These are phyloP conservation scores for Cyberlindnera maclurae DNA, from an alignment of 805 yeast genomes.

Conservation along the genomic window DNA sequence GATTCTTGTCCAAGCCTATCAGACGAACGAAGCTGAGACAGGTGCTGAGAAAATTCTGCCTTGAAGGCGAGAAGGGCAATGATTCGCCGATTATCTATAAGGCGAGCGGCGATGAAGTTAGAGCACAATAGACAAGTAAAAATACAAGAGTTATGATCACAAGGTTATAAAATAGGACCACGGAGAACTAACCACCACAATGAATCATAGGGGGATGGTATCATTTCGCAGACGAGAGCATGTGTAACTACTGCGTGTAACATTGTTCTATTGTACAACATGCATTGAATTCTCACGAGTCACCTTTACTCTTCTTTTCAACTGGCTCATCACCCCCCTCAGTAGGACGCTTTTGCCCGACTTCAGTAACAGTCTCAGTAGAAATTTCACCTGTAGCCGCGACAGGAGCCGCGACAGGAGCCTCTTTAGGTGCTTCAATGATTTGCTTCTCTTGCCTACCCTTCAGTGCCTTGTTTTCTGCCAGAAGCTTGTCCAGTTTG, in stretches of 20 bases:
- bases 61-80: no score
- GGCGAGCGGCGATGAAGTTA: no score
- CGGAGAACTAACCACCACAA: no score
- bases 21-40: constrained; percentile 60
- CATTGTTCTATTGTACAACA: not conserved
- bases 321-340: constrained; percentile 24
- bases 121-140: no score
- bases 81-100: no score
- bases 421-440: no score
- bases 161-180: no score
- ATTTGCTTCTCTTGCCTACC: not conserved
- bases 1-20: constrained; percentile 84
- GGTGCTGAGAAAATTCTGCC: constrained; percentile 32
- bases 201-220: no score
- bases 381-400: not conserved
- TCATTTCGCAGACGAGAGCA: no score
- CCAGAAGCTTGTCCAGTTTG: constrained; percentile 31
- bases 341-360: constrained; percentile 20
- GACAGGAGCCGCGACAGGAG: not conserved
- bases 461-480: constrained; percentile 31
- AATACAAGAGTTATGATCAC: no score
- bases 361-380: constrained; percentile 9
- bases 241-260: not conserved
- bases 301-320: constrained; percentile 21
- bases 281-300: constrained; percentile 4